Percentiles rank a stretch among this genome's conserved stretches.
phyloP scores from a whole-genome alignment of 1,139 yeast genomes.

The Blastobotrys apis region DNA sequence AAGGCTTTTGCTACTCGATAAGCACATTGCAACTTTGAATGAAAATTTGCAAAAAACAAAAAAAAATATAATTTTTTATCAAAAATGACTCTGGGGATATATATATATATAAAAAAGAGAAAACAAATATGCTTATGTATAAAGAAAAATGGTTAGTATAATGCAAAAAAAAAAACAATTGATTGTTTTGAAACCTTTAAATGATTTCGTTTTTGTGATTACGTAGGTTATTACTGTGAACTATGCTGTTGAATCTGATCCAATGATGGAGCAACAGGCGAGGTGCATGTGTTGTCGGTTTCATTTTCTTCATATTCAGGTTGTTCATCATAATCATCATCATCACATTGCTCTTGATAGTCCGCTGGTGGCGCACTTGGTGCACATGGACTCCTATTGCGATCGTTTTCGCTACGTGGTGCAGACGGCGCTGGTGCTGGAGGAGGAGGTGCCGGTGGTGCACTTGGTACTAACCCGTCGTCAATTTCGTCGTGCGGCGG shows the following conservation, averaged over 20 bases:
- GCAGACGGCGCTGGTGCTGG: background rate
- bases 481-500: background rate
- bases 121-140: conserved; percentile 1
- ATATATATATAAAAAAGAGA: background rate
- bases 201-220: too few species aligned
- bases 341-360: too few species aligned
- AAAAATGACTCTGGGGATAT: background rate
- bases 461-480: background rate
- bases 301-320: too few species aligned
- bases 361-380: conserved; percentile 11
- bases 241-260: background rate
- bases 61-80: background rate
- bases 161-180: background rate
- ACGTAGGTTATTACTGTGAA: too few species aligned
- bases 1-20: conserved; percentile 99
- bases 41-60: conserved; percentile 5
- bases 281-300: too few species aligned
- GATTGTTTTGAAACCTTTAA: too few species aligned
- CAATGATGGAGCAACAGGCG: background rate
- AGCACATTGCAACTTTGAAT: conserved; percentile 24
- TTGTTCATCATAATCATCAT: too few species aligned
- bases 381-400: conserved; percentile 8
- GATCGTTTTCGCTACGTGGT: background rate
- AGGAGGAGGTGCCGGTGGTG: conserved; percentile 1
- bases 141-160: background rate